Evolutionary conservation across 176 grass and related monocot species (phyloP).

Genomic region (Thalia dealbata): DNA sequence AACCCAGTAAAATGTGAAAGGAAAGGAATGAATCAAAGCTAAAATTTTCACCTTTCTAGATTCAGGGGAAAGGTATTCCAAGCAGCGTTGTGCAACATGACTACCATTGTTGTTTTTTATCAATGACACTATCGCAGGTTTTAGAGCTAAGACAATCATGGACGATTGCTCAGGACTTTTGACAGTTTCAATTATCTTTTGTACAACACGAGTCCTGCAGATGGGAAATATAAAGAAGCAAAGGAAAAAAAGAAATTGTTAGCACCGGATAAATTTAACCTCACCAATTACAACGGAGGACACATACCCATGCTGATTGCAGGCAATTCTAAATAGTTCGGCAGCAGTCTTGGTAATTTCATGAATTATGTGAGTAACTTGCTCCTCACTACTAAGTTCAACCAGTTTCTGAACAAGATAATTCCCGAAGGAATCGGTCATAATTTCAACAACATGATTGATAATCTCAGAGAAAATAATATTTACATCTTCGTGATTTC

Average conservation of each 20-base stretch:
- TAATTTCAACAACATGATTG: slow-evolving; percentile 61
- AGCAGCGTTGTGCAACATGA: slow-evolving; percentile 55
- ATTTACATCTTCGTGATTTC: slow-evolving; percentile 38
- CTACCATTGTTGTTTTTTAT: slow-evolving; percentile 68
- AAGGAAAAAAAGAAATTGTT: neutral
- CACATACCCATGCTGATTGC: slow-evolving; percentile 77
- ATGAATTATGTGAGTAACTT: slow-evolving; percentile 41
- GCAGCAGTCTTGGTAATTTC: slow-evolving; percentile 48
- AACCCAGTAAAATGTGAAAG: neutral
- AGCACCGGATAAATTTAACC: neutral
- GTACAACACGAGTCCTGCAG: slow-evolving; percentile 66
- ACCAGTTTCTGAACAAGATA: slow-evolving; percentile 69
- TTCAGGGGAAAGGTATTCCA: slow-evolving; percentile 48
- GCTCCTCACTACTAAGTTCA: slow-evolving; percentile 45
- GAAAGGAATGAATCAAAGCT: slow-evolving; percentile 14
- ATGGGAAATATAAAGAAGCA: slow-evolving; percentile 1
- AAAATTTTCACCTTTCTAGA: slow-evolving; percentile 39
- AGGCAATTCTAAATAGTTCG: slow-evolving; percentile 49
- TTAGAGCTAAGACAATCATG: slow-evolving; percentile 45
- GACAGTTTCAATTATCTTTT: slow-evolving; percentile 73
- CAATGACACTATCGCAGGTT: slow-evolving; percentile 35
- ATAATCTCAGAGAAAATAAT: slow-evolving; percentile 51
- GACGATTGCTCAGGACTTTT: slow-evolving; percentile 31
- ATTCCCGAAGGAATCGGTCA: slow-evolving; percentile 58
- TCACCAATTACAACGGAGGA: neutral